These are phyloP conservation scores for Herpomyces periplanetae DNA, from an alignment of 2,329 filamentous ascomycete genomes.

Conservation along the genomic window DNA sequence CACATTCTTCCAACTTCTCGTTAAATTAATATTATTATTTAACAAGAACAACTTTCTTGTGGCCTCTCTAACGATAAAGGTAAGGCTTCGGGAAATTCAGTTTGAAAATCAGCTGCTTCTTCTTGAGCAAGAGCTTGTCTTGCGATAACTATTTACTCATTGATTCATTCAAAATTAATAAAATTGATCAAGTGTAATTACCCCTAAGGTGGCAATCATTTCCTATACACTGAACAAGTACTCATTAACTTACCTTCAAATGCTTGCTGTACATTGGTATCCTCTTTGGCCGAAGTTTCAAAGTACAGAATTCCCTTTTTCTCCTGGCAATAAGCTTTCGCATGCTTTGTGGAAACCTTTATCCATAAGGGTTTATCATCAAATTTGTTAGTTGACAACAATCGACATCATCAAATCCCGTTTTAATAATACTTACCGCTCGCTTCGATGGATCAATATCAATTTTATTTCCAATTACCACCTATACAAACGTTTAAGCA, in stretches of 20 bases:
- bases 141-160: slow-evolving; percentile 30
- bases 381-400: neutral
- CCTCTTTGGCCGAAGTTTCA: slow-evolving; percentile 94
- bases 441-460: slow-evolving; percentile 92
- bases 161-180: slow-evolving; percentile 8
- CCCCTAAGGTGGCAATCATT: slow-evolving; percentile 1
- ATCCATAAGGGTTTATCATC: neutral
- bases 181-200: slow-evolving; percentile 3
- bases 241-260: slow-evolving; percentile 15
- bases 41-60: slow-evolving; percentile 72
- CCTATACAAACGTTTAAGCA: too few species aligned
- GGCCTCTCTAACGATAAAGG: slow-evolving; percentile 90
- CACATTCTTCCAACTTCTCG: neutral
- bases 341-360: slow-evolving; percentile 68
- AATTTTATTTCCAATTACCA: slow-evolving; percentile 94
- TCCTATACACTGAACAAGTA: slow-evolving; percentile 1
- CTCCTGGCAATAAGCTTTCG: slow-evolving; percentile 85
- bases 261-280: slow-evolving; percentile 76
- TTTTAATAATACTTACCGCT: slow-evolving; percentile 17
- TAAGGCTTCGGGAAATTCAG: slow-evolving; percentile 88
- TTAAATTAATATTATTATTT: slow-evolving; percentile 7
- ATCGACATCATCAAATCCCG: slow-evolving; percentile 1
- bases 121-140: slow-evolving; percentile 81
- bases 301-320: slow-evolving; percentile 96
- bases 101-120: slow-evolving; percentile 86